phyloP scores from a whole-genome alignment of 148 eudicot genomes.

The Amaranthus hypochondriacus region DNA sequence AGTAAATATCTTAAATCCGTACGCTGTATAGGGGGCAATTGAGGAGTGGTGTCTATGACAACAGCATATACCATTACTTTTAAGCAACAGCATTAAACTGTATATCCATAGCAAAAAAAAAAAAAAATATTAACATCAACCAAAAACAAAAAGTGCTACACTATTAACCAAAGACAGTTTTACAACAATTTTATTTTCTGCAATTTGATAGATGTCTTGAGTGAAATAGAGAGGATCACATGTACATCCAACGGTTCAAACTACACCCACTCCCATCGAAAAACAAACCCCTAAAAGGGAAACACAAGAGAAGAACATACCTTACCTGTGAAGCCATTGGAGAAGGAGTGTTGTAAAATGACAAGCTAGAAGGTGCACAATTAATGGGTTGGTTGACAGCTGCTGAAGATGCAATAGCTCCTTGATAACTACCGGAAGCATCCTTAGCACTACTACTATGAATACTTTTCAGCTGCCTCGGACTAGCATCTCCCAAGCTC shows the following conservation, averaged over 20 bases:
- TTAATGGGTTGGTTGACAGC: conserved; percentile 48
- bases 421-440: conserved; percentile 54
- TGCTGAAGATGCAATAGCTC: conserved; percentile 44
- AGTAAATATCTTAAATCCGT: too few species aligned
- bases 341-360: conserved; percentile 88
- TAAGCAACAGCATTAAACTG: too few species aligned
- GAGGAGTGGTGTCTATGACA: too few species aligned
- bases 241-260: neutral
- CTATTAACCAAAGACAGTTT: neutral
- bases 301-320: conserved; percentile 27
- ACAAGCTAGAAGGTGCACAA: conserved; percentile 52
- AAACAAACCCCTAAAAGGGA: conserved; percentile 8
- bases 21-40: too few species aligned
- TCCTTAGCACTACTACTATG: conserved; percentile 49
- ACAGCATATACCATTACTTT: too few species aligned
- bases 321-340: conserved; percentile 87
- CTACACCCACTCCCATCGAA: neutral
- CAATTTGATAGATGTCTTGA: neutral
- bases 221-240: neutral
- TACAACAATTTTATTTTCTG: neutral
- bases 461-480: conserved; percentile 53
- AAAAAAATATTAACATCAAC: neutral
- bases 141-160: neutral
- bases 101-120: too few species aligned
- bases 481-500: conserved; percentile 58